Evolutionary conservation across 169 alveolate genomes (phyloP).

Genomic region (Plasmodium reichenowi): DNA sequence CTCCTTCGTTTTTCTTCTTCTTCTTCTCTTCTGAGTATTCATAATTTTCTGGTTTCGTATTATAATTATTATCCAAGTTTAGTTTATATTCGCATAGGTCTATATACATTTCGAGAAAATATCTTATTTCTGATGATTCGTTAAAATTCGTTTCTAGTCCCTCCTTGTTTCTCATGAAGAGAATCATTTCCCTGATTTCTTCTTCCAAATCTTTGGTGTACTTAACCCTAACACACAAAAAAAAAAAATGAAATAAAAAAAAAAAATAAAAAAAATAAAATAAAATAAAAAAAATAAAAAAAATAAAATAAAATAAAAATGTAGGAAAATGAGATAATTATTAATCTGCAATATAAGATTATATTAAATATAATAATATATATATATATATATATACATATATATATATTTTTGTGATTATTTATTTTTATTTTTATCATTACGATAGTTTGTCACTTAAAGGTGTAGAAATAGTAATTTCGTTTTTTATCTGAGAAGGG

Average conservation of each 20-base stretch:
- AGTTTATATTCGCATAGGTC: slow-evolving; percentile 74
- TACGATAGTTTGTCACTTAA: slow-evolving; percentile 65
- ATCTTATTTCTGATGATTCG: slow-evolving; percentile 49
- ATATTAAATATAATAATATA: too few relatives aligned
- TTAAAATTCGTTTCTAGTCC: slow-evolving; percentile 72
- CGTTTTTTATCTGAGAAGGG: slow-evolving; percentile 55
- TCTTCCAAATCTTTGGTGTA: slow-evolving; percentile 70
- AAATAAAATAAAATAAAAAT: background rate
- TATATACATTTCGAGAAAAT: slow-evolving; percentile 73
- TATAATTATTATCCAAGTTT: slow-evolving; percentile 65
- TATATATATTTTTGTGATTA: background rate
- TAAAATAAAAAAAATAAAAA: background rate
- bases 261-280: background rate
- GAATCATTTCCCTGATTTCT: slow-evolving; percentile 67
- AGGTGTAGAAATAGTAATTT: slow-evolving; percentile 75
- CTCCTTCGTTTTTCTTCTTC: background rate
- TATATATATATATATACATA: background rate
- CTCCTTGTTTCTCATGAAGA: slow-evolving; percentile 60
- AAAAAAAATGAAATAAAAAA: background rate
- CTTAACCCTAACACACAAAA: slow-evolving; percentile 14
- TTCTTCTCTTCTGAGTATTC: slow-evolving; percentile 12
- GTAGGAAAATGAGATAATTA: background rate
- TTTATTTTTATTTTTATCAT: slow-evolving; percentile 3
- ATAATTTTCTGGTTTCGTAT: slow-evolving; percentile 73
- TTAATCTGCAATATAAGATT: too few relatives aligned